Conservation (phyloP, 257 asterid genomes). For the Lycium ferocissimum region DNA sequence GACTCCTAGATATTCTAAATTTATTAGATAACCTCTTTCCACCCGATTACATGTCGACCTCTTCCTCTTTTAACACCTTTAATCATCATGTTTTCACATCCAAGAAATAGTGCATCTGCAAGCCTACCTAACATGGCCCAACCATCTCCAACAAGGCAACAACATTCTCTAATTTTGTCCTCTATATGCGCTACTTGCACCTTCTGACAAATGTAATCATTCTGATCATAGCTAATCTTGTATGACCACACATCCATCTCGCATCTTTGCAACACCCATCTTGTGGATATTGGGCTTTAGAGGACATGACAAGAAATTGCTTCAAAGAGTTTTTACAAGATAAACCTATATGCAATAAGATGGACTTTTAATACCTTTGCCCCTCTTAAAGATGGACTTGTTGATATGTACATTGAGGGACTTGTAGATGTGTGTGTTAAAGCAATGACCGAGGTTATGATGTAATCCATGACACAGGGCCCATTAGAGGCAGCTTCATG, state of each 20-base stretch:
- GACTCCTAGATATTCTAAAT: background rate
- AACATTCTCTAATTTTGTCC: background rate
- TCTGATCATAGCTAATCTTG: background rate
- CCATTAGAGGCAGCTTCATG: background rate
- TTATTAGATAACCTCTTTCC: background rate
- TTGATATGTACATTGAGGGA: background rate
- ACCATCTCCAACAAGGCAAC: background rate
- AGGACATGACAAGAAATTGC: background rate
- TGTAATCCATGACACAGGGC: background rate
- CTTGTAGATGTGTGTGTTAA: background rate
- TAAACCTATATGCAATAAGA: background rate
- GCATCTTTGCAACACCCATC: background rate
- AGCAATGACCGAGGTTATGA: background rate
- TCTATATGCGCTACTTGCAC: background rate
- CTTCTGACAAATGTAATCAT: background rate
- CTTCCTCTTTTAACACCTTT: background rate
- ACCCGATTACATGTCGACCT: background rate
- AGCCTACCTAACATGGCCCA: background rate
- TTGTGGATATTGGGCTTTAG: background rate
- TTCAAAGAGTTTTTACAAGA: background rate
- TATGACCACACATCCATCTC: background rate
- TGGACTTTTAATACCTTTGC: background rate
- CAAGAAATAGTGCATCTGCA: too few species aligned
- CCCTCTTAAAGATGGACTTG: background rate
- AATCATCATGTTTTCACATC: background rate